Percentiles rank a stretch among this genome's conserved stretches.
These are phyloP conservation scores for Zygoascus sp. DNA, from an alignment of 1,139 yeast genomes.

Conservation along the genomic window DNA sequence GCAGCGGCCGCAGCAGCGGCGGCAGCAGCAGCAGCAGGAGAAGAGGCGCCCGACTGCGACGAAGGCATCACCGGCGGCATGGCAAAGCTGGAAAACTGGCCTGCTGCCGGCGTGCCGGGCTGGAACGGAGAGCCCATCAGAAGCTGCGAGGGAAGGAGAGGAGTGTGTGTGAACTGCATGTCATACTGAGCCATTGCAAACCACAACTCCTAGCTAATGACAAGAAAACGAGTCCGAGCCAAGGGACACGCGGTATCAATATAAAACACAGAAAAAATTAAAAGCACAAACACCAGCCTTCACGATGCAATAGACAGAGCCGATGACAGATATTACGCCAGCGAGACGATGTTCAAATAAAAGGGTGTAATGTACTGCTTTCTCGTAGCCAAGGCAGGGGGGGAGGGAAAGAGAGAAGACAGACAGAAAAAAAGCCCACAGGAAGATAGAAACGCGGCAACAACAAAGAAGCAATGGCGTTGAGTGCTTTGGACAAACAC, in stretches of 20 bases:
- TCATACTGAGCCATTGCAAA: conserved; percentile 33
- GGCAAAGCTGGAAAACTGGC: conserved; percentile 28
- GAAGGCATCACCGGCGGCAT: conserved; percentile 7
- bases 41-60: conserved; percentile 18
- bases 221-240: not conserved
- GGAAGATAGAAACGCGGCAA: too few species aligned
- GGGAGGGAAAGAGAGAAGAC: too few species aligned
- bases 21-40: conserved; percentile 14
- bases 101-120: conserved; percentile 37
- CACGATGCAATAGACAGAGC: too few species aligned
- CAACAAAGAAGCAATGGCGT: too few species aligned
- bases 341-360: too few species aligned
- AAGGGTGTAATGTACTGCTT: too few species aligned
- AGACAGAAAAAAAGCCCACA: too few species aligned
- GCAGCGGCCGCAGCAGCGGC: conserved; percentile 13
- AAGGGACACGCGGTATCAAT: not conserved
- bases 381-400: too few species aligned
- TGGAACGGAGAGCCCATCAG: conserved; percentile 64
- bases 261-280: not conserved
- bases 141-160: conserved; percentile 66
- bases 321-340: too few species aligned
- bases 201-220: too few species aligned
- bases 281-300: not conserved
- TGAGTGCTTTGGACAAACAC: too few species aligned
- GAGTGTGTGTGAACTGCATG: conserved; percentile 37